Percentiles rank a stretch among this genome's conserved stretches.
phyloP scores from a whole-genome alignment of 1,139 yeast genomes.

The Pichiaceae sp. region DNA sequence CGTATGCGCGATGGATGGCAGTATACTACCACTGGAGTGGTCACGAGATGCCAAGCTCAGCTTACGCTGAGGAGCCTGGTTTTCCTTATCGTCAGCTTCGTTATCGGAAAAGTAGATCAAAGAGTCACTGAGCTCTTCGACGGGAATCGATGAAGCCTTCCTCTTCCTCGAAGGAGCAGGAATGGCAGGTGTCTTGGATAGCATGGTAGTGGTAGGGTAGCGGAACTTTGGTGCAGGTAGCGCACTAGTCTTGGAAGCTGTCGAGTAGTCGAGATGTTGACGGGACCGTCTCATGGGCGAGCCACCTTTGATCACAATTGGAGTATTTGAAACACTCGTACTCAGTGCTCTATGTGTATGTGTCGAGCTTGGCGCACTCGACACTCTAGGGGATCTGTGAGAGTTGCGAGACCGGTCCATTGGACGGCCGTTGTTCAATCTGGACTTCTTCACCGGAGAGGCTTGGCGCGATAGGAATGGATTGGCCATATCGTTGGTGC shows the following conservation, averaged over 20 bases:
- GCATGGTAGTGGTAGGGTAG: neutral
- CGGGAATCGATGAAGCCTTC: constrained; percentile 6
- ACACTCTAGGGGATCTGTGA: neutral
- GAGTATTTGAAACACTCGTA: constrained; percentile 13
- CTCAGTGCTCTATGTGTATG: neutral
- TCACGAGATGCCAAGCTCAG: too few species aligned
- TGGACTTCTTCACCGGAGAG: constrained; percentile 5
- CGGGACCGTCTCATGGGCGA: constrained; percentile 14
- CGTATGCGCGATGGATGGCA: too few species aligned
- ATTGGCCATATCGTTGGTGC: neutral
- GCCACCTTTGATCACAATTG: constrained; percentile 20
- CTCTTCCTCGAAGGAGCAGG: constrained; percentile 1
- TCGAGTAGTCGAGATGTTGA: constrained; percentile 1
- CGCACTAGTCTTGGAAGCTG: constrained; percentile 1
- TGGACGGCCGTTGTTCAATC: neutral
- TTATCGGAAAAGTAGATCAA: constrained; percentile 19
- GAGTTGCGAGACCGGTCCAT: neutral
- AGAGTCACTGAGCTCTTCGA: constrained; percentile 21
- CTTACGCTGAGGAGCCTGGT: constrained; percentile 7
- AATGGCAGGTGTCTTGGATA: neutral
- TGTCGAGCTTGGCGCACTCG: neutral
- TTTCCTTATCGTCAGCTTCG: constrained; percentile 12
- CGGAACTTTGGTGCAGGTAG: neutral
- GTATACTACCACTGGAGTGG: too few species aligned
- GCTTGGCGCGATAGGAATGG: neutral